These are phyloP conservation scores for Evansstolkia leycettana DNA, from an alignment of 495 filamentous ascomycete genomes.

Conservation along the genomic window DNA sequence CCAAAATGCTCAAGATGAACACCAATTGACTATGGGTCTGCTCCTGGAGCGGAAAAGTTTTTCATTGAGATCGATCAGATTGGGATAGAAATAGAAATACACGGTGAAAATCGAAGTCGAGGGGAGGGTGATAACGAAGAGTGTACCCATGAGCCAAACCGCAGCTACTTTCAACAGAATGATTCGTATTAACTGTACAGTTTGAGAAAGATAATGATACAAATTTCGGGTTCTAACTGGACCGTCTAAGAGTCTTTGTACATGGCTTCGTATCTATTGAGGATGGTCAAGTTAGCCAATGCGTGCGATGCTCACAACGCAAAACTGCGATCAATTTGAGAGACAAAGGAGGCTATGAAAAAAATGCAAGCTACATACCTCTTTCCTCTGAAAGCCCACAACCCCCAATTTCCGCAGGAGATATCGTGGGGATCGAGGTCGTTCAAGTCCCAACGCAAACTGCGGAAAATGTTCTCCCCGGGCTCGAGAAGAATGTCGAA, in stretches of 20 bases:
- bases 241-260: constrained; percentile 11
- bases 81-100: too few relatives aligned
- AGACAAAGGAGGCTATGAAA: not conserved
- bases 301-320: too few relatives aligned
- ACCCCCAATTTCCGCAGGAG: constrained; percentile 89
- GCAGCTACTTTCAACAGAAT: too few relatives aligned
- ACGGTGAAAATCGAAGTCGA: too few relatives aligned
- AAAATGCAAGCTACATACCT: constrained; percentile 42
- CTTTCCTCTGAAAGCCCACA: constrained; percentile 96
- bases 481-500: constrained; percentile 87
- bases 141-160: too few relatives aligned
- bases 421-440: constrained; percentile 91
- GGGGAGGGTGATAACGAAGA: too few relatives aligned
- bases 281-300: not conserved
- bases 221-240: not conserved
- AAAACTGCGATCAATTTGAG: not conserved
- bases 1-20: too few relatives aligned
- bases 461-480: constrained; percentile 88
- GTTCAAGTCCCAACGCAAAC: constrained; percentile 92
- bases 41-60: too few relatives aligned
- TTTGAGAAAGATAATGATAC: not conserved
- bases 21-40: too few relatives aligned
- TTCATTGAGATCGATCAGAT: too few relatives aligned
- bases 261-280: constrained; percentile 29
- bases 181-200: too few relatives aligned